phyloP scores from a whole-genome alignment of 2,329 filamentous ascomycete species.

The Scytalidium lignicola region DNA sequence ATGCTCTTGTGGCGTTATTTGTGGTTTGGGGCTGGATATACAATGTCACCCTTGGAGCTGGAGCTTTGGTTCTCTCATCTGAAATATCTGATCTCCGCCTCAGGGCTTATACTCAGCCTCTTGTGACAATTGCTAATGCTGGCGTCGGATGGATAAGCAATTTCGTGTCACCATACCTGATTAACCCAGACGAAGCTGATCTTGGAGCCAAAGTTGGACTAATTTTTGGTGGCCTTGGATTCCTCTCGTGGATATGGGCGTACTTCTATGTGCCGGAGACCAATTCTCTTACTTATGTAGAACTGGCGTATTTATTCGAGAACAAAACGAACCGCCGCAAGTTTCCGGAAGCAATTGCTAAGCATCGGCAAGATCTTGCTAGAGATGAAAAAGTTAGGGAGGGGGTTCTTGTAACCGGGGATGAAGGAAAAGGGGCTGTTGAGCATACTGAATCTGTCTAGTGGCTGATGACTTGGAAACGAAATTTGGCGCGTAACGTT shows the following conservation, averaged over 20 bases:
- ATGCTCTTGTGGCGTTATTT: background rate
- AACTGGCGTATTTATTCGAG: background rate
- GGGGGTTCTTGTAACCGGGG: background rate
- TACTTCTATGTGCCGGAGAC: background rate
- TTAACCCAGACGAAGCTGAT: conserved; percentile 3
- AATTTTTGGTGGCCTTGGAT: background rate
- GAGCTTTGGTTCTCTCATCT: background rate
- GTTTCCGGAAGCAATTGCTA: background rate
- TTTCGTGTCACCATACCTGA: conserved; percentile 2
- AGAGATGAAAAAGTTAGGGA: background rate
- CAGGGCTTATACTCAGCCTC: background rate
- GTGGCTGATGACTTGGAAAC: background rate
- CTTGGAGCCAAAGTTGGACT: background rate
- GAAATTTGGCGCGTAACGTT: no score
- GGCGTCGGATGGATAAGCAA: background rate
- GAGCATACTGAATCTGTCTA: background rate
- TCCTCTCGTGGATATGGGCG: background rate
- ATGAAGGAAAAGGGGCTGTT: background rate
- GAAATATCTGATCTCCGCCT: background rate
- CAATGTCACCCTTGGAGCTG: background rate
- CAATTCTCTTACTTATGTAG: background rate
- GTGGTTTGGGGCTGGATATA: background rate
- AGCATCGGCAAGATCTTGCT: background rate
- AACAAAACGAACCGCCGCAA: background rate
- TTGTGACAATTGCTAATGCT: background rate